Conservation (phyloP, 2,329 filamentous ascomycete species). For the Talaromyces sp. region DNA sequence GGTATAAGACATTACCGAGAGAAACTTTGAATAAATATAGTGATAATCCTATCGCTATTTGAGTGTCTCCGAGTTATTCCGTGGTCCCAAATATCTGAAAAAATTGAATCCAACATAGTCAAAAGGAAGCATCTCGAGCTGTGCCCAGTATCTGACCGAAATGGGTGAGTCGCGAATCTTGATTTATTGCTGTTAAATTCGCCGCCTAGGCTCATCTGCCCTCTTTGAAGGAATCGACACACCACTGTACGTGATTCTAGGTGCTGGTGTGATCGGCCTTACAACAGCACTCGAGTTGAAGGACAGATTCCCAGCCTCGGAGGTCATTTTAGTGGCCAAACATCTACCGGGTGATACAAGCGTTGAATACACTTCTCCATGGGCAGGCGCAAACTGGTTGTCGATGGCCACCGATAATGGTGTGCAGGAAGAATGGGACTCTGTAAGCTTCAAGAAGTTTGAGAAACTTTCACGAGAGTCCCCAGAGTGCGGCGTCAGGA, state of each 20-base stretch:
- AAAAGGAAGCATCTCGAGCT: background rate
- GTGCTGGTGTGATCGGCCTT: constrained; percentile 4
- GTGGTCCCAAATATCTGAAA: no score
- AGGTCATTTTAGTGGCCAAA: constrained; percentile 4
- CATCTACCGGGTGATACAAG: constrained; percentile 2
- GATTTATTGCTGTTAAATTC: background rate
- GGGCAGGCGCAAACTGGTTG: constrained; percentile 12
- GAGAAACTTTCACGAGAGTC: background rate
- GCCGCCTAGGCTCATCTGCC: background rate
- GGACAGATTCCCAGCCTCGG: background rate
- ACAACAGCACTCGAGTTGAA: constrained; percentile 9
- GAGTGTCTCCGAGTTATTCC: no score
- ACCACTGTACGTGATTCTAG: constrained; percentile 7
- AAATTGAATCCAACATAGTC: no score
- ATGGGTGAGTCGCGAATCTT: background rate
- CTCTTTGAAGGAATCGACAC: background rate
- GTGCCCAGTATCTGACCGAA: background rate
- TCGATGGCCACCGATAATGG: background rate
- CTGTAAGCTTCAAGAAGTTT: background rate
- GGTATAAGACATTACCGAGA: no score
- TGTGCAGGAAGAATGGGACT: background rate
- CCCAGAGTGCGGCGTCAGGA: constrained; percentile 3
- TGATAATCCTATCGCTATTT: no score
- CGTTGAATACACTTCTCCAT: background rate
- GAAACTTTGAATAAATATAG: no score